phyloP scores from a whole-genome alignment of 768 basidiomycete species.

The Phaeolepiota aurea region DNA sequence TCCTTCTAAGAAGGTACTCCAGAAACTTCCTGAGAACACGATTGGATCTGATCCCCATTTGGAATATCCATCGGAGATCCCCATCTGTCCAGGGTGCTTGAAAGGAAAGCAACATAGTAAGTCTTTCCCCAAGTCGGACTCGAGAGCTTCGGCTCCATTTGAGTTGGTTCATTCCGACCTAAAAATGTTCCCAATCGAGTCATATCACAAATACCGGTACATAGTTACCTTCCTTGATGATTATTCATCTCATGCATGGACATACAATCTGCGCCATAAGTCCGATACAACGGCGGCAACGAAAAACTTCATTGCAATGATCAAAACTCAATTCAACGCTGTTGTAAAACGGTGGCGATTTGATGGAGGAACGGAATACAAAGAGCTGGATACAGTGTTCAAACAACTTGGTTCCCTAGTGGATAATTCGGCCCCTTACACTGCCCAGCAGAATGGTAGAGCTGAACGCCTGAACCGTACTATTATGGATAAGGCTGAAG shows the following conservation, averaged over 20 bases:
- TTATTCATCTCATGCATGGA: neutral
- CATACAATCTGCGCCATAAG: neutral
- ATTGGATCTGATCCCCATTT: neutral
- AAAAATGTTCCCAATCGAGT: neutral
- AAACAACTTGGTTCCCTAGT: neutral
- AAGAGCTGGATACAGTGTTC: neutral
- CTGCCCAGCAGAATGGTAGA: neutral
- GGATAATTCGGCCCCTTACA: neutral
- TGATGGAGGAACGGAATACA: neutral
- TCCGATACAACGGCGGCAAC: neutral
- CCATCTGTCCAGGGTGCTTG: neutral
- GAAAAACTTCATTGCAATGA: constrained; percentile 1
- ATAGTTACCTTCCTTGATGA: constrained; percentile 1
- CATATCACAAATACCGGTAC: constrained; percentile 1
- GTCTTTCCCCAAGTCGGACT: neutral
- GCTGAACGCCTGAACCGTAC: constrained; percentile 4
- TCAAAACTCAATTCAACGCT: constrained; percentile 1
- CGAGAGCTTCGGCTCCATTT: neutral
- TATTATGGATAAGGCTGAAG: constrained; percentile 5
- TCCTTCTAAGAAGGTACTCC: neutral
- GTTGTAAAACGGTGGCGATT: neutral
- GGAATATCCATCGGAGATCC: neutral
- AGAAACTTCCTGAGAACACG: neutral
- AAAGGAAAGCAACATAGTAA: neutral
- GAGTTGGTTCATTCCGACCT: constrained; percentile 1